Conservation (phyloP, 768 basidiomycete species). For the Pilatotrama ljubarskyi region DNA sequence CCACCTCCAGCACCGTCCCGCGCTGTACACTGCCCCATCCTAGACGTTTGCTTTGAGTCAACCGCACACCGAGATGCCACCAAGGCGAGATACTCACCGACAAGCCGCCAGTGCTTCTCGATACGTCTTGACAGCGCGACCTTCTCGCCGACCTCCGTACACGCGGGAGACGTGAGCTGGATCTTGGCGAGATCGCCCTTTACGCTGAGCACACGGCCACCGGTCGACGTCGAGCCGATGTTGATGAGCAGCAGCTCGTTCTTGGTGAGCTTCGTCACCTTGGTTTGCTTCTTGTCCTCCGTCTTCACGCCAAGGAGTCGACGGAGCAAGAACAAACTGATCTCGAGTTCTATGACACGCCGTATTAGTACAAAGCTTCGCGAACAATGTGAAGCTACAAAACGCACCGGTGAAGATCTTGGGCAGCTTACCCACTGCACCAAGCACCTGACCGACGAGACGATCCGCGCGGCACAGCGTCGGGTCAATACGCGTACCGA, state of each 20-base stretch:
- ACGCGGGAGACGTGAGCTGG: conserved; percentile 90
- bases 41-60: too few relatives aligned
- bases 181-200: conserved; percentile 96
- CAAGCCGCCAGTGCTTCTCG: conserved; percentile 97
- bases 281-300: conserved; percentile 98
- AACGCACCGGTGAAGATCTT: conserved; percentile 82
- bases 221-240: conserved; percentile 96
- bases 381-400: background rate
- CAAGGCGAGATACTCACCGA: conserved; percentile 67
- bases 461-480: conserved; percentile 97
- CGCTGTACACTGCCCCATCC: conserved; percentile 83
- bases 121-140: conserved; percentile 93
- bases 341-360: conserved; percentile 70
- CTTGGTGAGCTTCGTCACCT: conserved; percentile 88
- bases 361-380: background rate
- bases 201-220: conserved; percentile 90
- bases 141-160: conserved; percentile 97
- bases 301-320: conserved; percentile 97
- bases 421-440: conserved; percentile 91
- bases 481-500: conserved; percentile 95
- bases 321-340: conserved; percentile 91
- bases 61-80: too few relatives aligned
- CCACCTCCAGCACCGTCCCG: conserved; percentile 80
- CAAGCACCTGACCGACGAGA: conserved; percentile 94
- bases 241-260: conserved; percentile 94